phyloP scores from a whole-genome alignment of 2,329 filamentous ascomycete species.

The Diaporthe ampelina region DNA sequence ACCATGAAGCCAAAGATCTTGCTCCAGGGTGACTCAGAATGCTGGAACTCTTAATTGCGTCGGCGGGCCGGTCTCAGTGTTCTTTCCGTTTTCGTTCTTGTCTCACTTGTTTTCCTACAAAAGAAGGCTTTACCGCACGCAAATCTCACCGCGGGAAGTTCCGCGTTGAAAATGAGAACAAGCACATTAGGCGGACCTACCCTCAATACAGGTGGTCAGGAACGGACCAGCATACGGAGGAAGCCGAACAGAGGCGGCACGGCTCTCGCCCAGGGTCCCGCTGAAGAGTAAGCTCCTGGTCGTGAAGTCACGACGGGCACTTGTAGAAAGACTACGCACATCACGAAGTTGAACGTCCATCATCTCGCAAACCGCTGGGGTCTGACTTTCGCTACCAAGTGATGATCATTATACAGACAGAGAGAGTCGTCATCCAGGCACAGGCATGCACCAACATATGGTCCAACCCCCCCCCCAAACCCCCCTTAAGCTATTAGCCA shows the following conservation, averaged over 20 bases:
- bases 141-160: neutral
- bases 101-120: neutral
- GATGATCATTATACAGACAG: neutral
- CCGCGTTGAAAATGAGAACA: neutral
- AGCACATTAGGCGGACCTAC: neutral
- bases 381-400: constrained; percentile 4
- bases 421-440: constrained; percentile 1
- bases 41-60: too few relatives aligned
- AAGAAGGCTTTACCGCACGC: neutral
- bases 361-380: neutral
- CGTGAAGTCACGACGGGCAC: neutral
- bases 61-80: neutral
- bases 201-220: neutral
- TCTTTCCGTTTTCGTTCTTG: neutral
- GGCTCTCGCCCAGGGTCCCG: neutral
- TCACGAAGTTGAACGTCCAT: neutral
- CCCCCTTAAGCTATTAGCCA: neutral
- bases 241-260: neutral
- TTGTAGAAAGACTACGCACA: neutral
- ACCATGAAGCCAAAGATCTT: neutral
- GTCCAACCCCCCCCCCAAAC: neutral
- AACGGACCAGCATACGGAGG: neutral
- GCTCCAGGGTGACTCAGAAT: neutral
- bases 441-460: neutral
- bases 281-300: neutral